phyloP scores from a whole-genome alignment of 305 asterid genomes.

The Plantago lanceolata region DNA sequence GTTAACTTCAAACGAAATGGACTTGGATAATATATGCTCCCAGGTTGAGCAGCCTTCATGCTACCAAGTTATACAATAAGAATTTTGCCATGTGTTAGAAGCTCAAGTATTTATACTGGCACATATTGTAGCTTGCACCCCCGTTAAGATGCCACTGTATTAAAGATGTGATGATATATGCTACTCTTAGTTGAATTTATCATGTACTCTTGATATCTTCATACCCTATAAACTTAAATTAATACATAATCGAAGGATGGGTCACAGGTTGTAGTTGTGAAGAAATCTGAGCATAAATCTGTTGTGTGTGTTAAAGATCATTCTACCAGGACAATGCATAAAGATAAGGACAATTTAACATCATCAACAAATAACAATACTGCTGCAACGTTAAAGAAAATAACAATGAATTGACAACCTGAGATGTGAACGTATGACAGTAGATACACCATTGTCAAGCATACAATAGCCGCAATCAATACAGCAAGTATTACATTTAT shows the following conservation, averaged over 20 bases:
- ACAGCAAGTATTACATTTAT: slow-evolving; percentile 50
- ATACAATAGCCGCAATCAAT: slow-evolving; percentile 58
- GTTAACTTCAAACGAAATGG: too few species aligned
- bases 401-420: slow-evolving; percentile 40
- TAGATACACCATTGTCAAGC: slow-evolving; percentile 75
- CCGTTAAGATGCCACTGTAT: too few species aligned
- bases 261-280: neutral
- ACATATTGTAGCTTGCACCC: too few species aligned
- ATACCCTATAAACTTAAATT: neutral
- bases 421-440: slow-evolving; percentile 85
- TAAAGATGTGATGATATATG: too few species aligned
- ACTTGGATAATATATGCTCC: too few species aligned
- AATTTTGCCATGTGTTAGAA: too few species aligned
- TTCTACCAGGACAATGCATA: neutral
- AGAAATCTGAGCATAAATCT: neutral
- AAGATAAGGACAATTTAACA: neutral
- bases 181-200: too few species aligned
- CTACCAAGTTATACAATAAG: too few species aligned
- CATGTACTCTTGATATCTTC: too few species aligned
- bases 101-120: too few species aligned
- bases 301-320: neutral
- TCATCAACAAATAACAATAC: slow-evolving; percentile 9
- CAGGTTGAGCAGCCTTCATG: too few species aligned
- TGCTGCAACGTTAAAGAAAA: slow-evolving; percentile 17
- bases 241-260: neutral